phyloP scores from a whole-genome alignment of 2,329 filamentous ascomycete species.

The Parastagonospora nodorum region DNA sequence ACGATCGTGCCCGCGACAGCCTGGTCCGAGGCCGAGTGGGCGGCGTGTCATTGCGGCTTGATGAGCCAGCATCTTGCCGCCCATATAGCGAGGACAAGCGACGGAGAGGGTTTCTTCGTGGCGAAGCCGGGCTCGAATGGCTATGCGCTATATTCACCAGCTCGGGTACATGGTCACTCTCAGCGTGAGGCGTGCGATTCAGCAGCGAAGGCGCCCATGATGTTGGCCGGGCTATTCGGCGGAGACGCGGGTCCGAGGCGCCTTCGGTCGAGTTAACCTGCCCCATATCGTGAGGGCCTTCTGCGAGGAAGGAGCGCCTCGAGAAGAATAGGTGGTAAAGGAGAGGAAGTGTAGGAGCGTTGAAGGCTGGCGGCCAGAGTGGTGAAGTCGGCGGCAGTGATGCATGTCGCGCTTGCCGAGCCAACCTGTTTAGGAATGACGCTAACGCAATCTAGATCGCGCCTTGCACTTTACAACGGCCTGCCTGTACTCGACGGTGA shows the following conservation, averaged over 20 bases:
- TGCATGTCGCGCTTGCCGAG: conserved; percentile 2
- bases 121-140: conserved; percentile 26
- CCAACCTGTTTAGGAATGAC: neutral
- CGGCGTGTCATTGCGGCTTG: conserved; percentile 18
- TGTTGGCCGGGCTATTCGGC: conserved; percentile 35
- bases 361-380: conserved; percentile 9
- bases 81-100: conserved; percentile 35
- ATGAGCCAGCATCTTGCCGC: conserved; percentile 39
- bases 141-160: conserved; percentile 15
- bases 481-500: neutral
- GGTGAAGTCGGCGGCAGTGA: conserved; percentile 9
- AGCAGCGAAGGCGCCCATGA: conserved; percentile 41
- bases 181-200: conserved; percentile 19
- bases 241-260: conserved; percentile 27
- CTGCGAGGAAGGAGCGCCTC: conserved; percentile 29
- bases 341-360: conserved; percentile 5
- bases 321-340: conserved; percentile 4
- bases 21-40: conserved; percentile 36
- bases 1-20: conserved; percentile 43
- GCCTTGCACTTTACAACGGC: neutral
- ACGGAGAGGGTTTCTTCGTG: conserved; percentile 36
- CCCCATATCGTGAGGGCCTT: conserved; percentile 43
- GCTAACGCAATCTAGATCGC: neutral
- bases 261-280: conserved; percentile 42
- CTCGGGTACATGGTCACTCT: conserved; percentile 27